Evolutionary conservation across 2,329 filamentous ascomycete genomes (phyloP), one percentile per base, ranked within the genome.

Genomic region (Colletotrichum trifolii): DNA sequence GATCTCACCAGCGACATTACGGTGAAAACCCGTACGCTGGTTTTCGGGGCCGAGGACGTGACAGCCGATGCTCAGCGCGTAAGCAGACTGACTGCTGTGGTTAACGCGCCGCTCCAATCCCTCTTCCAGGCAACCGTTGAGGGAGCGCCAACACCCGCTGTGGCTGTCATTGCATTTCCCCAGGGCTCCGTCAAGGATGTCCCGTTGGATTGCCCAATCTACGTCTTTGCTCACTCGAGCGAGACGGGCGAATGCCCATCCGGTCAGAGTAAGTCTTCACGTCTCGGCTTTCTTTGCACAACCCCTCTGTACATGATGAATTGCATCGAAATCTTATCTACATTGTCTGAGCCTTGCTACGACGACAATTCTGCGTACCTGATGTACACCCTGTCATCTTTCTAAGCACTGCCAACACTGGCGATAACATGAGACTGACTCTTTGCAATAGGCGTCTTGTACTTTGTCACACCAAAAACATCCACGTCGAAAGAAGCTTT

Each of bases 341-440:
- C 95, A 97, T 98, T 98, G 94, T 92, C 95, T 94, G 95, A 97
- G 91, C 81, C 43, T 82, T 85, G 81, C 82, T 74, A 91, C 97
- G 94, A 96, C 89, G 94, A 96, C 86, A 86, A 84, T 77, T 84
- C 84, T 87, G 88, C 94, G 90, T 89, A 90, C 82, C 93, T 97
- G 93, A 96, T 88, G 81, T 82, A 81, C 79, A 74, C 69, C 61
- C 48, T 73, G 69, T 69, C 60, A 38, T 67, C 58, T 68, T 82
- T 71, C 52, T 48, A 45, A 40, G 12, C 25, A 42, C 12, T 2
- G 34, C 33, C 15, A 48, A 15, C 25, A 4, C 12, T 48, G 4
- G 53, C 15, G 11, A 13, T 3, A 17, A 35, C 48, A 43, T 8
- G 46, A 25, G 8, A 69, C 78, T 80, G 73, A 80, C 70, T 63